Evolutionary conservation across 306 rosid species (phyloP).

Genomic region (Acacia confusa): DNA sequence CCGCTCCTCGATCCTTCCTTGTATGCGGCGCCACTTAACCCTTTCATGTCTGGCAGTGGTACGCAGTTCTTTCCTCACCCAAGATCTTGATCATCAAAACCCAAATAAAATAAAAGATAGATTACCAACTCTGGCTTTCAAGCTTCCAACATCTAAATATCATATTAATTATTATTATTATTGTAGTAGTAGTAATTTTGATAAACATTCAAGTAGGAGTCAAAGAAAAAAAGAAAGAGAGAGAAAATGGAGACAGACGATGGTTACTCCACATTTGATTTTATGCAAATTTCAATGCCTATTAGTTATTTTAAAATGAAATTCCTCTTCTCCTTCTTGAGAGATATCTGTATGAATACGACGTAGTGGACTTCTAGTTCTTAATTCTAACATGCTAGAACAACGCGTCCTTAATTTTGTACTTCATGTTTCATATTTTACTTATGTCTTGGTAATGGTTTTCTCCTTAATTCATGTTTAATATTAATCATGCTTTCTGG

Average conservation of each 20-base stretch:
- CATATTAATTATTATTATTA: neutral
- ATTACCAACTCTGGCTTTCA: conserved; percentile 10
- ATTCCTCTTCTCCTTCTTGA: conserved; percentile 8
- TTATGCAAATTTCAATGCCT: conserved; percentile 36
- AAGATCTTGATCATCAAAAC: conserved; percentile 64
- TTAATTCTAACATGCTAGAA: neutral
- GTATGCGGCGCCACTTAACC: conserved; percentile 66
- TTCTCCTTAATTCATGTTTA: conserved; percentile 33
- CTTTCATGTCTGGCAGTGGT: conserved; percentile 89
- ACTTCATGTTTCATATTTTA: neutral
- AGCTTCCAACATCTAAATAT: conserved; percentile 25
- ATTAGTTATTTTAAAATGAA: neutral
- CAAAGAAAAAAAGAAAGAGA: conserved; percentile 7
- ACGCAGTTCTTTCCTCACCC: conserved; percentile 99
- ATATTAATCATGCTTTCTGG: conserved; percentile 33
- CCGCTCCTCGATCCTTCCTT: conserved; percentile 60
- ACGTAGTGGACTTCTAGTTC: conserved; percentile 29
- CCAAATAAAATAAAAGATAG: neutral
- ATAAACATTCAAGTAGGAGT: conserved; percentile 37
- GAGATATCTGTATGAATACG: conserved; percentile 29
- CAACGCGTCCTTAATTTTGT: neutral
- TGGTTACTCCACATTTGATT: conserved; percentile 20
- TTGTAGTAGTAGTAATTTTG: conserved; percentile 32
- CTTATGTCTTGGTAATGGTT: neutral
- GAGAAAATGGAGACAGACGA: conserved; percentile 31